Evolutionary conservation across 495 filamentous ascomycete species (phyloP), one percentile per base, ranked within the genome.

Genomic region (Neurospora sp.): DNA sequence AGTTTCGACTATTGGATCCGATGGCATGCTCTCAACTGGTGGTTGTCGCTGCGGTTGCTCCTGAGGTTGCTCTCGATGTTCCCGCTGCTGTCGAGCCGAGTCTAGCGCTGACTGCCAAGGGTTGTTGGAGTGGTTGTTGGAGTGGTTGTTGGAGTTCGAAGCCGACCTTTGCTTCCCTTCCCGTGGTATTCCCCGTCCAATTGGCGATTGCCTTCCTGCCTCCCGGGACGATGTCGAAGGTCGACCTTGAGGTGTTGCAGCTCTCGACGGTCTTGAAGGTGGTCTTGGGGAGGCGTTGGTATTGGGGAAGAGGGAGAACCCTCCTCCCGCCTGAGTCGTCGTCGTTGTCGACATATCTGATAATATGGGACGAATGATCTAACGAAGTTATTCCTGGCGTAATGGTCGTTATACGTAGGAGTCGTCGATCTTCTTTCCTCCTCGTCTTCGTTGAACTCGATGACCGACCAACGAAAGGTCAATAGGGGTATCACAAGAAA

Each of bases 271-370:
- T 74, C 84, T 78, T 48, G 76, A 79, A 41, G 76, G 76, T 41
- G 76, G 84, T 75, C 75, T 77, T 27, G 79, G 69, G 38, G 41
- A 48, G 69, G 40, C 78, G 70, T 77, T 86, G 37, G 83, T 77
- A 72, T 79, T 83, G 27, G 84, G 84, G 76, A 86, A 86, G 74
- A 86, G 84, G 74, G 84, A 86, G 76, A 86, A 84, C 44, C 84
- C 84, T 74, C 84, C 84, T 8, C 81, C 76, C 3, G 80, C 73
- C 12, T 75, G 79, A 61, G 76, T 78, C 53, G 81, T 78, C 22
- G 48, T 40, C 16, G 17, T 37, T 70, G 65, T 71, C 27, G 70
- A 40, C 35, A n/a, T 35, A 20, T 27, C 53, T 68, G 45, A 35
- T 31, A 37, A 17, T 61, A 42, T 72, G 73, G 59, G 39, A 14